These are phyloP conservation scores for Ascoidea rubescens DNA, from an alignment of 805 yeast genomes.

Conservation along the genomic window DNA sequence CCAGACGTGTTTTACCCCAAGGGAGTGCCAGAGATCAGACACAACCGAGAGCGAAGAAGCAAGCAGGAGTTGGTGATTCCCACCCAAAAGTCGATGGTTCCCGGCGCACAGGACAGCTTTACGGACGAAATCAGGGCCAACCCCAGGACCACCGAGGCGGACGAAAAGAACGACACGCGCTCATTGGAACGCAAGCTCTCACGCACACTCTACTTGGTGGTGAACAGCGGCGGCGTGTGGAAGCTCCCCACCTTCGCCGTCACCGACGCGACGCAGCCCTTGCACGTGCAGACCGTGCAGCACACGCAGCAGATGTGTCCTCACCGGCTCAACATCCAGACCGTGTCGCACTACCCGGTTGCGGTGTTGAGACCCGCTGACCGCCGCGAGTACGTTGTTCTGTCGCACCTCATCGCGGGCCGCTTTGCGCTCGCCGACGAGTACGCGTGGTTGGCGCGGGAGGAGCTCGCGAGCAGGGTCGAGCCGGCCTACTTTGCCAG, in stretches of 20 bases:
- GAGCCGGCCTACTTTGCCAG: no score
- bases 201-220: conserved; percentile 65
- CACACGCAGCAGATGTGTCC: conserved; percentile 70
- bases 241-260: conserved; percentile 60
- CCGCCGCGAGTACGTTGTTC: background rate
- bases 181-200: conserved; percentile 72
- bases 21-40: conserved; percentile 78
- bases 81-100: conserved; percentile 10
- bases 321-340: conserved; percentile 65
- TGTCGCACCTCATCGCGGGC: background rate
- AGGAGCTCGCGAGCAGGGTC: no score
- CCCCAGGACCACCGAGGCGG: conserved; percentile 69
- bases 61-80: conserved; percentile 61
- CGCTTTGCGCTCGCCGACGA: no score
- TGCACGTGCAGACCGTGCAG: conserved; percentile 61
- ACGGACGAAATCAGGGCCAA: conserved; percentile 16
- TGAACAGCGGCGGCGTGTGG: conserved; percentile 39
- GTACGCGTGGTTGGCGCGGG: no score
- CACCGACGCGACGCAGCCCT: conserved; percentile 28
- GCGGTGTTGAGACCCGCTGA: conserved; percentile 33
- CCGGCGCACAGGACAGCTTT: conserved; percentile 20
- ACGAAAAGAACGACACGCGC: conserved; percentile 39
- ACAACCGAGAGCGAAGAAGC: conserved; percentile 75
- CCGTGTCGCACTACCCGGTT: conserved; percentile 83
- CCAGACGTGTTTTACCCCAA: conserved; percentile 68